phyloP scores from a whole-genome alignment of 2,329 filamentous ascomycete species.

The Scleromitrula shiraiana region DNA sequence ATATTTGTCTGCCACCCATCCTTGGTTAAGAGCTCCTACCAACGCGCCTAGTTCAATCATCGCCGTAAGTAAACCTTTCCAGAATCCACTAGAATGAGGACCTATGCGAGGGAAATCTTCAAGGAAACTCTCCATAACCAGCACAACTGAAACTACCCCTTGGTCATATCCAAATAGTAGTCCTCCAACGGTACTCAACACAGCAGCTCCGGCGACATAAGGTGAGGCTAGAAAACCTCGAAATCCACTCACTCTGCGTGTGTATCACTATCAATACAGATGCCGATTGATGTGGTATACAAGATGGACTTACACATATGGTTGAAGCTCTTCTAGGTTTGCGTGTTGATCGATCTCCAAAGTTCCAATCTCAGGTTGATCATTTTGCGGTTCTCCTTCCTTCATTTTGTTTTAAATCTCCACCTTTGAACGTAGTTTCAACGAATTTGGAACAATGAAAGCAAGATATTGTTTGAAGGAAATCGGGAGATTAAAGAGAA shows the following conservation, averaged over 20 bases:
- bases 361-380: not conserved
- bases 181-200: not conserved
- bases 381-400: not conserved
- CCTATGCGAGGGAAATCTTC: slow-evolving; percentile 28
- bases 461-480: no score
- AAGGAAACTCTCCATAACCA: slow-evolving; percentile 37
- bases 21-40: slow-evolving; percentile 19
- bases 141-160: slow-evolving; percentile 37
- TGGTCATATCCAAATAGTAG: slow-evolving; percentile 36
- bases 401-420: not conserved
- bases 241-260: not conserved
- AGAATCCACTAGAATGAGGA: slow-evolving; percentile 4
- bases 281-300: no score
- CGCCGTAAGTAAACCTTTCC: slow-evolving; percentile 5
- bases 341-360: not conserved
- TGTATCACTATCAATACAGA: no score
- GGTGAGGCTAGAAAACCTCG: slow-evolving; percentile 1
- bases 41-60: slow-evolving; percentile 36
- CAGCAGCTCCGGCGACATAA: slow-evolving; percentile 2
- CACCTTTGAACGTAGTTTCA: no score
- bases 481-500: not conserved
- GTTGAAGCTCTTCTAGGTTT: not conserved
- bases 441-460: no score
- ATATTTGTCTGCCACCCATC: slow-evolving; percentile 39
- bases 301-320: not conserved